Percentiles rank a stretch among this genome's conserved stretches.
Conservation (phyloP, 257 asterid genomes). For the Agastache rugosa region DNA sequence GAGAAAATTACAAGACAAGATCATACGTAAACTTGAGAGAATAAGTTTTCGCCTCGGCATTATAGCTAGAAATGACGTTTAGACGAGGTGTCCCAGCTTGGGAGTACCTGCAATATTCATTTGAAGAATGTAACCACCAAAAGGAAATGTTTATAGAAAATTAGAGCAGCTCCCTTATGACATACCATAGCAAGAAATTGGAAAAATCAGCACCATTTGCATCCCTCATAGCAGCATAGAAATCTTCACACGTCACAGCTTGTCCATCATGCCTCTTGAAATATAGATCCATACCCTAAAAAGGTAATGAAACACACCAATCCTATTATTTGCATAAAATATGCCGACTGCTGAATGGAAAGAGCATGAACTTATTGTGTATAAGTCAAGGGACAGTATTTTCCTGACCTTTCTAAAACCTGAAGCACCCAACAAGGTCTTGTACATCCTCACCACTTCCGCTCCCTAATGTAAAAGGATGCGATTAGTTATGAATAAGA, state of each 20-base stretch:
- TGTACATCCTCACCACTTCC: conserved; percentile 93
- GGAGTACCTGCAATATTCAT: conserved; percentile 74
- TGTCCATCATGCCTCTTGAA: conserved; percentile 90
- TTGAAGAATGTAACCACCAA: conserved; percentile 26
- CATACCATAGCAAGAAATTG: conserved; percentile 87
- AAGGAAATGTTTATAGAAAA: conserved; percentile 6
- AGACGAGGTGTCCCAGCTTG: conserved; percentile 97
- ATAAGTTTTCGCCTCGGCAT: conserved; percentile 65
- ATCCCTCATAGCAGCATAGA: conserved; percentile 97
- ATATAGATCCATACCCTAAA: conserved; percentile 86
- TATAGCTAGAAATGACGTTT: conserved; percentile 64
- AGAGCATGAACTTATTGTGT: conserved; percentile 8
- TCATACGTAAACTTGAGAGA: conserved; percentile 83
- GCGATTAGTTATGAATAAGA: conserved; percentile 24
- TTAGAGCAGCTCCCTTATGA: conserved; percentile 30
- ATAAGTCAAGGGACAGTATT: neutral
- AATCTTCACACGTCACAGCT: conserved; percentile 90
- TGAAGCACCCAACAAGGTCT: conserved; percentile 75
- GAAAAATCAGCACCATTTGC: conserved; percentile 86
- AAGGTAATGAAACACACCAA: conserved; percentile 17
- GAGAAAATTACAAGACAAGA: conserved; percentile 17
- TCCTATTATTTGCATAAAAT: neutral
- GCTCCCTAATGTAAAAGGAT: conserved; percentile 65
- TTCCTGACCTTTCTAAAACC: conserved; percentile 77
- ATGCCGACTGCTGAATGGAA: neutral